These are phyloP conservation scores for Arabidopsis thaliana DNA, from an alignment of 345 rosid genomes.

Conservation along the genomic window DNA sequence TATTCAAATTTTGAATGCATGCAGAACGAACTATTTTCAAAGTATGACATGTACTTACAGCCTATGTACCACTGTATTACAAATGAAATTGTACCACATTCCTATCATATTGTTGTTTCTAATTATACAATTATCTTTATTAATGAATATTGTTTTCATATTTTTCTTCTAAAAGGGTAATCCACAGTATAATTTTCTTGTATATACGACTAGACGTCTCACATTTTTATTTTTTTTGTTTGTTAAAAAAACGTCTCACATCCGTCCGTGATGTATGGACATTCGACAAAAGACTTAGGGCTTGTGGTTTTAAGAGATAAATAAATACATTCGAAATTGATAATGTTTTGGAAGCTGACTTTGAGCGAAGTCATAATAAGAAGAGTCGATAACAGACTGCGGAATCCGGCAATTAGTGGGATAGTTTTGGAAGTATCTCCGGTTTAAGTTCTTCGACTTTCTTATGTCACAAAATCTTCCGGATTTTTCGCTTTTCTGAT, in stretches of 20 bases:
- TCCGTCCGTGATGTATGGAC: neutral
- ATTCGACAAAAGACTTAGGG: neutral
- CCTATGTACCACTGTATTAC: neutral
- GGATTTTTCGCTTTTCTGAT: slow-evolving; percentile 20
- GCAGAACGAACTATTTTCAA: neutral
- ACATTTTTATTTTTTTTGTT: too few relatives aligned
- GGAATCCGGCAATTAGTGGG: slow-evolving; percentile 37
- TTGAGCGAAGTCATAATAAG: slow-evolving; percentile 12
- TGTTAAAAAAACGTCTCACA: too few relatives aligned
- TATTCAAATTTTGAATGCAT: slow-evolving; percentile 11
- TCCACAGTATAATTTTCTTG: too few relatives aligned
- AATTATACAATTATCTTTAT: neutral
- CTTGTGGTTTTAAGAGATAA: neutral
- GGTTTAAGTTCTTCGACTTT: slow-evolving; percentile 25
- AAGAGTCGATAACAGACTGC: slow-evolving; percentile 33
- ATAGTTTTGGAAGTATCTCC: slow-evolving; percentile 40
- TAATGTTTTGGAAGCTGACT: slow-evolving; percentile 30
- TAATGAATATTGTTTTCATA: neutral
- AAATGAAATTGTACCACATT: neutral
- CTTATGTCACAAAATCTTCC: slow-evolving; percentile 27
- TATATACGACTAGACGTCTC: too few relatives aligned
- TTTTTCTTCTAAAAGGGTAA: neutral
- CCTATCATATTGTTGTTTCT: neutral
- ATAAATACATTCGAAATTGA: slow-evolving; percentile 5
- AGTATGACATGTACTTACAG: neutral